Percentiles rank a stretch among this genome's conserved stretches.
Evolutionary conservation across 2,329 filamentous ascomycete genomes (phyloP).

Genomic region (Talaromyces sp.): DNA sequence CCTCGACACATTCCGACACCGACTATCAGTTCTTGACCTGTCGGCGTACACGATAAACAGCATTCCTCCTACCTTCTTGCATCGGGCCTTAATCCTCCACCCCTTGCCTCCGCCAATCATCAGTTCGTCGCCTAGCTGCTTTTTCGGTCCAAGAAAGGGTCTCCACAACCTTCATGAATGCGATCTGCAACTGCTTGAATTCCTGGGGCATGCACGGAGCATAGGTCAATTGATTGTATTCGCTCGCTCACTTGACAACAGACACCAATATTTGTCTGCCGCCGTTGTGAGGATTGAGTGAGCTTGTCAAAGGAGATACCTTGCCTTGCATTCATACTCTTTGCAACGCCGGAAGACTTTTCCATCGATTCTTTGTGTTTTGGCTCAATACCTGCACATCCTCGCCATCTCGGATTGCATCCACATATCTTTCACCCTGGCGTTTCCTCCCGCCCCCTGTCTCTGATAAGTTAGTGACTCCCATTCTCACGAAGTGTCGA

Average conservation of each 20-base stretch:
- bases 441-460: neutral
- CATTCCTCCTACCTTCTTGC: slow-evolving; percentile 30
- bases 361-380: neutral
- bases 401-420: neutral
- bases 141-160: slow-evolving; percentile 10
- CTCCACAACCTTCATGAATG: slow-evolving; percentile 35
- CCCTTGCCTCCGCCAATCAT: slow-evolving; percentile 35
- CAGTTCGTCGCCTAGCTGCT: slow-evolving; percentile 30
- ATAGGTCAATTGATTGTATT: slow-evolving; percentile 32
- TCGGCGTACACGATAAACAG: slow-evolving; percentile 25
- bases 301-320: slow-evolving; percentile 6
- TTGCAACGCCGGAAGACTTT: neutral
- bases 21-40: slow-evolving; percentile 27
- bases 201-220: slow-evolving; percentile 43
- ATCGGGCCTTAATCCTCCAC: slow-evolving; percentile 18
- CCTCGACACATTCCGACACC: slow-evolving; percentile 16
- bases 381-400: slow-evolving; percentile 6
- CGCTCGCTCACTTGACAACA: slow-evolving; percentile 15
- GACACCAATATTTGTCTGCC: neutral
- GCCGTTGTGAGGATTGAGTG: slow-evolving; percentile 10
- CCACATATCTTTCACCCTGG: slow-evolving; percentile 7
- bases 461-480: slow-evolving; percentile 9
- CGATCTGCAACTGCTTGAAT: slow-evolving; percentile 37
- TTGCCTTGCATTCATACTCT: slow-evolving; percentile 11
- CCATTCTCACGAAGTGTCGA: neutral